Conservation (phyloP, 2,329 filamentous ascomycete genomes). For the Fusarium beomiforme region DNA sequence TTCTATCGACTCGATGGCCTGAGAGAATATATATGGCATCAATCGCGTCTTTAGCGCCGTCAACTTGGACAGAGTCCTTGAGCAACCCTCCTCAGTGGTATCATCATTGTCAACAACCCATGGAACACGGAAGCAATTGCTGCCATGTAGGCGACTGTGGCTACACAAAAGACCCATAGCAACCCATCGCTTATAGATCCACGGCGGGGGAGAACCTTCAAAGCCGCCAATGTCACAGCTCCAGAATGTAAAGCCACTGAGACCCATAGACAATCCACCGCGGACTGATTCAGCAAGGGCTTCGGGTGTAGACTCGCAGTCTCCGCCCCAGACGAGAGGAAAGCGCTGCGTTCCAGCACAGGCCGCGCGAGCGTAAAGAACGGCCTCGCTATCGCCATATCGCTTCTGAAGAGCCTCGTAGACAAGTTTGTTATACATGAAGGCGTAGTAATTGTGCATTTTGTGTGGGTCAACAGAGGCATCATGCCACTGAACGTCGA, state of each 20-base stretch:
- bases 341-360: constrained; percentile 76
- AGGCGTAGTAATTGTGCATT: constrained; percentile 84
- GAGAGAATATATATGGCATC: constrained; percentile 62
- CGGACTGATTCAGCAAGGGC: constrained; percentile 77
- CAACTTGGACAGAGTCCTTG: constrained; percentile 58
- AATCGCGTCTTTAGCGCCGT: constrained; percentile 61
- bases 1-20: constrained; percentile 53
- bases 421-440: constrained; percentile 75
- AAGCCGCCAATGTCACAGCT: constrained; percentile 78
- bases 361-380: constrained; percentile 73
- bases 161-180: constrained; percentile 78
- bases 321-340: constrained; percentile 77
- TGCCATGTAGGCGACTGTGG: constrained; percentile 77
- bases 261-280: constrained; percentile 70
- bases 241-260: constrained; percentile 75
- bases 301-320: constrained; percentile 78
- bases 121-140: constrained; percentile 76
- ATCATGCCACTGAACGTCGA: constrained; percentile 73
- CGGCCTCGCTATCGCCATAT: constrained; percentile 63
- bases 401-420: constrained; percentile 71
- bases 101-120: constrained; percentile 77
- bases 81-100: constrained; percentile 63
- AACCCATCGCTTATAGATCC: constrained; percentile 82
- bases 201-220: constrained; percentile 72
- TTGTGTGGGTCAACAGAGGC: constrained; percentile 65